Conservation (phyloP, 148 eudicot species). For the Tetragonia tetragonoides region DNA sequence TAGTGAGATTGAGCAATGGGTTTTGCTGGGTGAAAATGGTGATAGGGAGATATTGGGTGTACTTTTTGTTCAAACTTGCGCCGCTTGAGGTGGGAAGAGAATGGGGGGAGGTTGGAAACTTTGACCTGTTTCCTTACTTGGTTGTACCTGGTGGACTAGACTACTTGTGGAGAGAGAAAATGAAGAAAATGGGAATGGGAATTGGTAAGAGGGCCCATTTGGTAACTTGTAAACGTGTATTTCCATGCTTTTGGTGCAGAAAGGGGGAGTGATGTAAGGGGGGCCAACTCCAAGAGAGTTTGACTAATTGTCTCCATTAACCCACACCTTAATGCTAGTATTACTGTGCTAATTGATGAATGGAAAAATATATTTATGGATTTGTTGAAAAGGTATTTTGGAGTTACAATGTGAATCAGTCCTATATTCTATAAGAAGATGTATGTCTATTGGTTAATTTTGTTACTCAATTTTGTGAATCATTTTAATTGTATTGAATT, state of each 20-base stretch:
- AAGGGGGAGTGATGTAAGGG: constrained; percentile 2
- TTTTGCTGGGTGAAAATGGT: background rate
- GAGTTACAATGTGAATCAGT: too few relatives aligned
- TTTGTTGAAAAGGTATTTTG: too few relatives aligned
- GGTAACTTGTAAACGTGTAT: constrained; percentile 16
- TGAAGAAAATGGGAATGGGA: background rate
- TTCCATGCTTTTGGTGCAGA: constrained; percentile 21
- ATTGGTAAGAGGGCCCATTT: constrained; percentile 21
- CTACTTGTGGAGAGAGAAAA: too few relatives aligned
- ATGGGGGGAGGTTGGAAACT: background rate
- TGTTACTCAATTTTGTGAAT: too few relatives aligned
- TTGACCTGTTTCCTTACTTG: background rate
- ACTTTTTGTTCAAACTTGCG: constrained; percentile 10
- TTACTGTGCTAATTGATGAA: background rate
- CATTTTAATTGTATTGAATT: too few relatives aligned
- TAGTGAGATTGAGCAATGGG: too few relatives aligned
- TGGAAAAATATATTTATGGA: too few relatives aligned
- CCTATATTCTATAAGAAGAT: too few relatives aligned
- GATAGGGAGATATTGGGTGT: background rate
- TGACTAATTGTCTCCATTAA: constrained; percentile 28
- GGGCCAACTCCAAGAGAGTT: constrained; percentile 19
- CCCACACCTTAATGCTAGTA: background rate
- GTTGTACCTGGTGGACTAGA: too few relatives aligned
- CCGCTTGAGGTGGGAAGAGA: background rate
- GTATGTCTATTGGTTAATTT: too few relatives aligned